Percentiles rank a stretch among this genome's conserved stretches.
Conservation (phyloP, 2,329 filamentous ascomycete species). For the Stenocarpella maydis region DNA sequence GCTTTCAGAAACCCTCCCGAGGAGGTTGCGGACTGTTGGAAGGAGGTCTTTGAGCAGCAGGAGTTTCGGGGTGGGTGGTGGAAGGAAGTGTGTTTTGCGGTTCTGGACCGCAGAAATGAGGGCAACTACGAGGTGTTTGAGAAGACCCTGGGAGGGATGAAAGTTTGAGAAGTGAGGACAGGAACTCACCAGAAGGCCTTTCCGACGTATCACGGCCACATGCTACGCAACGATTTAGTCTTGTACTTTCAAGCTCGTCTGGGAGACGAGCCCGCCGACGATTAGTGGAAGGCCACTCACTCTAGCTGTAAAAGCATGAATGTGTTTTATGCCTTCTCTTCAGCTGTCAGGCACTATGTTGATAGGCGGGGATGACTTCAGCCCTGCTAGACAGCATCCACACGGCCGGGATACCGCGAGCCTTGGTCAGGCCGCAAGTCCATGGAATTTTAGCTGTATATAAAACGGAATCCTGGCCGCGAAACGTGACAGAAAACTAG, state of each 20-base stretch:
- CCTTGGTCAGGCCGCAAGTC: neutral
- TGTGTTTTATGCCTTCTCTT: neutral
- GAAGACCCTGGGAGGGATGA: constrained; percentile 46
- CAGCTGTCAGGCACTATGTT: neutral
- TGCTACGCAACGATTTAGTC: neutral
- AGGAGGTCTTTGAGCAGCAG: constrained; percentile 63
- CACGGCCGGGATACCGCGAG: neutral
- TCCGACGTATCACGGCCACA: neutral
- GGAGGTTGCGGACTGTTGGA: constrained; percentile 69
- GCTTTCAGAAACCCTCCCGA: constrained; percentile 68
- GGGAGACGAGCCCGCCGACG: neutral
- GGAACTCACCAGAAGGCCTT: neutral
- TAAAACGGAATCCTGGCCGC: neutral
- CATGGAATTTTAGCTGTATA: neutral
- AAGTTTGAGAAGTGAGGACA: constrained; percentile 38
- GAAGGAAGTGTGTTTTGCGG: constrained; percentile 70
- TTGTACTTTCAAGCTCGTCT: neutral
- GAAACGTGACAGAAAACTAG: too few relatives aligned
- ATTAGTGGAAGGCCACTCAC: too few relatives aligned
- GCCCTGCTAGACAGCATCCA: constrained; percentile 15
- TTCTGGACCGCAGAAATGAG: constrained; percentile 54
- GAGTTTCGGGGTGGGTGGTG: constrained; percentile 73
- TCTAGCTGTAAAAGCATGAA: too few relatives aligned
- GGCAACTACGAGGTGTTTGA: constrained; percentile 61
- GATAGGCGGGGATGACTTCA: neutral